Conservation (phyloP, 148 eudicot species). For the Amaranthus cruentus region DNA sequence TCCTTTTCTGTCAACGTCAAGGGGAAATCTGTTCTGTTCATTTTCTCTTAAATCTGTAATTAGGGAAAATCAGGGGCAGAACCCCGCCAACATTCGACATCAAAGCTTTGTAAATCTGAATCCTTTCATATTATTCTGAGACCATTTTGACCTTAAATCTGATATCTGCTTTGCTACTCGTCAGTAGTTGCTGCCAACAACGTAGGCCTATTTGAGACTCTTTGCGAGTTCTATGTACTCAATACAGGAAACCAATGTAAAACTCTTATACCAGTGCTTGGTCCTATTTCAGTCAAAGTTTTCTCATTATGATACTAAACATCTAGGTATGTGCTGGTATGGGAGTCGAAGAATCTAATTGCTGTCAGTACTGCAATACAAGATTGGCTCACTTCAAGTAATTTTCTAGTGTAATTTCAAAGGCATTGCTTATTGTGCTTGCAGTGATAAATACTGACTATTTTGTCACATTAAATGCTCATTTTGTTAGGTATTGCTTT, state of each 20-base stretch:
- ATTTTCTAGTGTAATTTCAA: conserved; percentile 16
- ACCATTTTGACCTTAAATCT: neutral
- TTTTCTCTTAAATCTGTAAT: no score
- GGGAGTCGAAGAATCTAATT: conserved; percentile 95
- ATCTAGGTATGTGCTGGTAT: conserved; percentile 81
- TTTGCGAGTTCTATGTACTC: neutral
- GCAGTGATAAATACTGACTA: neutral
- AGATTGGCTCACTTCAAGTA: conserved; percentile 97
- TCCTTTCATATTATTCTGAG: neutral
- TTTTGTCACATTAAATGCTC: conserved; percentile 13
- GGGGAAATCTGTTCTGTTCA: neutral
- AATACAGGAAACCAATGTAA: neutral
- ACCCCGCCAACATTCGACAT: no score
- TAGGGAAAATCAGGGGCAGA: no score
- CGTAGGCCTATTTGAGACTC: neutral
- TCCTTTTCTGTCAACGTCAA: neutral
- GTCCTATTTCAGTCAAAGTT: conserved; percentile 3
- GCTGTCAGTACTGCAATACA: conserved; percentile 97
- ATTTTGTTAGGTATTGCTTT: conserved; percentile 57
- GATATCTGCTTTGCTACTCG: neutral
- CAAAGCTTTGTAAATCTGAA: neutral
- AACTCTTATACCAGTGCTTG: neutral
- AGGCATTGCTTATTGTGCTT: conserved; percentile 2
- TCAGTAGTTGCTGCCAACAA: neutral
- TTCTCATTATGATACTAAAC: conserved; percentile 17